These are phyloP conservation scores for Gautieria morchelliformis DNA, from an alignment of 768 basidiomycete species.

Conservation along the genomic window DNA sequence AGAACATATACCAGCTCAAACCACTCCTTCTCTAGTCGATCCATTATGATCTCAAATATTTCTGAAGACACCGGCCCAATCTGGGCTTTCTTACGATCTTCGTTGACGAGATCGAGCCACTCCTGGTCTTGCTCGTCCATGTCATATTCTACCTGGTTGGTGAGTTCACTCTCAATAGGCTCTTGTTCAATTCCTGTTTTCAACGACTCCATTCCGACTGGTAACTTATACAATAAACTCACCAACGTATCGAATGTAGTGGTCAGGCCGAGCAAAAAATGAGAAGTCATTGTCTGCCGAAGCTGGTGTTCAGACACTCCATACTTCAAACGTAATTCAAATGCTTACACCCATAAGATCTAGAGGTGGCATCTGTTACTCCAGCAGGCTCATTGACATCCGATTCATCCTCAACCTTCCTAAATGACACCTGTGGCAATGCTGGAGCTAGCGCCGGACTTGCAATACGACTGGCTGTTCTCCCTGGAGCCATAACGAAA, in stretches of 20 bases:
- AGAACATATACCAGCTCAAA: constrained; percentile 70
- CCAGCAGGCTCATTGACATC: constrained; percentile 50
- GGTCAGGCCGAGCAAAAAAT: constrained; percentile 66
- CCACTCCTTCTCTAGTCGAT: constrained; percentile 98
- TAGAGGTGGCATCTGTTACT: constrained; percentile 51
- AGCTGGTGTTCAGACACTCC: constrained; percentile 15
- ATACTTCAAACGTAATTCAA: background rate
- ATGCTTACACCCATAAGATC: constrained; percentile 65
- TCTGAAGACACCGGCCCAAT: constrained; percentile 69
- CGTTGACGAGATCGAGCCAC: constrained; percentile 85
- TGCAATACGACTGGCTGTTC: constrained; percentile 1
- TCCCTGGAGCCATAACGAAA: constrained; percentile 3
- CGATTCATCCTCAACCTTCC: constrained; percentile 50
- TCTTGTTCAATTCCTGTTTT: constrained; percentile 34
- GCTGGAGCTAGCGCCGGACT: constrained; percentile 20
- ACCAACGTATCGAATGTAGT: constrained; percentile 92
- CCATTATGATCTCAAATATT: constrained; percentile 93
- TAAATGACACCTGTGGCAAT: constrained; percentile 61
- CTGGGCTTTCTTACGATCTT: constrained; percentile 69
- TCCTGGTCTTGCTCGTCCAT: constrained; percentile 99
- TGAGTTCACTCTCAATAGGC: constrained; percentile 86
- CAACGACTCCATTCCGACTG: constrained; percentile 3
- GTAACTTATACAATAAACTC: constrained; percentile 14
- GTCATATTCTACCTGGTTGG: constrained; percentile 94
- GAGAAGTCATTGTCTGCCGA: constrained; percentile 56